Evolutionary conservation across 495 filamentous ascomycete species (phyloP).

Genomic region (Filosporella fistucella): DNA sequence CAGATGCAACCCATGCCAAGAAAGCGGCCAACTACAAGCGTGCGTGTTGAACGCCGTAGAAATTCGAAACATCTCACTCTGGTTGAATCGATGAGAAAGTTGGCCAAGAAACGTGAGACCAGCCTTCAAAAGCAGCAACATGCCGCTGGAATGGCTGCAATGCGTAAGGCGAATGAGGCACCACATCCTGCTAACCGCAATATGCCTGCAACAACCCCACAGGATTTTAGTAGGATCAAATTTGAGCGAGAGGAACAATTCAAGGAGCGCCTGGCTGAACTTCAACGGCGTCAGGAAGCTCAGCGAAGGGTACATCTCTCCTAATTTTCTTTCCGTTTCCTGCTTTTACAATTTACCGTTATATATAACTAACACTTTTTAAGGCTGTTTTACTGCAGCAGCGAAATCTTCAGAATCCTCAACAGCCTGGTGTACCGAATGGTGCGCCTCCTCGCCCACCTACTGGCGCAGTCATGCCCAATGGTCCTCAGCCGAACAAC

Average conservation of each 20-base stretch:
- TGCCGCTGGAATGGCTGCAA: slow-evolving; percentile 60
- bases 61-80: slow-evolving; percentile 81
- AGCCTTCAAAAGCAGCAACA: slow-evolving; percentile 82
- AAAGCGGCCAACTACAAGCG: slow-evolving; percentile 63
- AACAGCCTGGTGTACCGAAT: slow-evolving; percentile 25
- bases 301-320: slow-evolving; percentile 47
- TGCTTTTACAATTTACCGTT: slow-evolving; percentile 5
- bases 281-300: slow-evolving; percentile 56
- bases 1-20: slow-evolving; percentile 51
- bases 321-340: too few species aligned
- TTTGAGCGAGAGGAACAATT: slow-evolving; percentile 77
- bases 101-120: slow-evolving; percentile 90
- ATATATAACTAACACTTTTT: slow-evolving; percentile 21
- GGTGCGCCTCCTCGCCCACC: slow-evolving; percentile 36
- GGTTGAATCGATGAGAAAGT: slow-evolving; percentile 90
- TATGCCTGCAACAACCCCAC: slow-evolving; percentile 57
- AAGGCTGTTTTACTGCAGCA: slow-evolving; percentile 31
- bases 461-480: slow-evolving; percentile 25
- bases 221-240: slow-evolving; percentile 84
- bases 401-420: slow-evolving; percentile 34
- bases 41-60: slow-evolving; percentile 79
- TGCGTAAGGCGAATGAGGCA: slow-evolving; percentile 66
- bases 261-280: slow-evolving; percentile 66
- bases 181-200: slow-evolving; percentile 44
- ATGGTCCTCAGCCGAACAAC: slow-evolving; percentile 10